Evolutionary conservation across 1,284 basidiomycete genomes (phyloP).

Genomic region (Singerocomus rubriflavus): DNA sequence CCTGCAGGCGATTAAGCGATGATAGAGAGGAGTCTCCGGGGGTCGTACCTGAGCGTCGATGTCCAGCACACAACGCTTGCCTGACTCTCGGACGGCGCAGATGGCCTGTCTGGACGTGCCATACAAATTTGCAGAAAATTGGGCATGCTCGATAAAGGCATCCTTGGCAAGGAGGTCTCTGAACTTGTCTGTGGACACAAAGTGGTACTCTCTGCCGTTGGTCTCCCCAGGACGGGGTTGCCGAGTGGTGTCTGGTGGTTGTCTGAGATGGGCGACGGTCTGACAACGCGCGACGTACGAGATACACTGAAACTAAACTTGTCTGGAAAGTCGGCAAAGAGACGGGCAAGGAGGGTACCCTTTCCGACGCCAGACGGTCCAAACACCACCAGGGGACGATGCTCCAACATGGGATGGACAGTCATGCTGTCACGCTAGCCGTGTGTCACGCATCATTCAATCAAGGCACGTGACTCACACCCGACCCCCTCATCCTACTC

Average conservation of each 20-base stretch:
- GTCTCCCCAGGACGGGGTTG: conserved; percentile 80
- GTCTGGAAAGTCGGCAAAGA: conserved; percentile 82
- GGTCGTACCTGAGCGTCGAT: conserved; percentile 83
- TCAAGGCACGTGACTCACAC: neutral
- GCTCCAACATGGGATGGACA: conserved; percentile 34
- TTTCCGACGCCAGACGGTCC: conserved; percentile 94
- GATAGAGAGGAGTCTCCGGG: neutral
- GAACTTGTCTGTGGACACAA: conserved; percentile 62
- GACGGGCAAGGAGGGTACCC: conserved; percentile 83
- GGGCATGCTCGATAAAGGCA: conserved; percentile 76
- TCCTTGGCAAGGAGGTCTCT: conserved; percentile 55
- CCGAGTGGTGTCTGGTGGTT: conserved; percentile 83
- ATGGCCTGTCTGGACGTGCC: conserved; percentile 83
- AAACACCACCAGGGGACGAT: conserved; percentile 69
- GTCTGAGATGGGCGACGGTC: neutral
- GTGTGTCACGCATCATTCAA: neutral
- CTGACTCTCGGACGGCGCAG: conserved; percentile 53
- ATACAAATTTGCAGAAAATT: conserved; percentile 92
- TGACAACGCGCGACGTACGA: conserved; percentile 50
- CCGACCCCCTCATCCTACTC: neutral
- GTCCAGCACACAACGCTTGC: conserved; percentile 87
- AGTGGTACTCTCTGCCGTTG: conserved; percentile 80
- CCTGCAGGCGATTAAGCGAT: conserved; percentile 45
- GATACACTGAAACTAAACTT: conserved; percentile 94
- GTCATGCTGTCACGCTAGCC: neutral